A percentile compares a stretch with the other conserved stretches of the same genome.
phyloP scores from a whole-genome alignment of 2,329 filamentous ascomycete species.

The Zarea fungicola region DNA sequence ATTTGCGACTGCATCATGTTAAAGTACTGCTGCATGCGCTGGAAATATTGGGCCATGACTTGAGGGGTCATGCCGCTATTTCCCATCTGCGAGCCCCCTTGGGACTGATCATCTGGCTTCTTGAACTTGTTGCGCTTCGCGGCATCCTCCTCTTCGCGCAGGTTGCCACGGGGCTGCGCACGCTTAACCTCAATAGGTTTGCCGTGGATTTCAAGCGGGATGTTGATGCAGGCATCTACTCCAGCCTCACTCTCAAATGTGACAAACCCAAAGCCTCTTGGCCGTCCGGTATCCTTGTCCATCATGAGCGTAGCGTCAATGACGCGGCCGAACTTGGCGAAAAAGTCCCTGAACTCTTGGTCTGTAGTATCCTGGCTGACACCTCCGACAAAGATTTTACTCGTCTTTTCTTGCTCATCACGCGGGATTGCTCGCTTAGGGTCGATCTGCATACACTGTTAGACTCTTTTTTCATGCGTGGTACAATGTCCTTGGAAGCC shows the following conservation, averaged over 20 bases:
- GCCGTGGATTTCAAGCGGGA: slow-evolving; percentile 84
- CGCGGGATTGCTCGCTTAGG: slow-evolving; percentile 95
- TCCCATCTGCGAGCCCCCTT: slow-evolving; percentile 38
- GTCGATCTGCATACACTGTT: slow-evolving; percentile 64
- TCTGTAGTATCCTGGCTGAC: slow-evolving; percentile 97
- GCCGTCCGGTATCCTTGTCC: slow-evolving; percentile 98
- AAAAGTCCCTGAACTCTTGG: slow-evolving; percentile 93
- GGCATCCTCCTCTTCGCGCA: slow-evolving; percentile 84
- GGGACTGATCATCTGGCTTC: slow-evolving; percentile 39
- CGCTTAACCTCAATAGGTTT: slow-evolving; percentile 99
- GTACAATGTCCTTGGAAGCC: slow-evolving; percentile 30
- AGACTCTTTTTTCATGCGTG: slow-evolving; percentile 13
- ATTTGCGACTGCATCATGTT: slow-evolving; percentile 91
- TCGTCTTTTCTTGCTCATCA: slow-evolving; percentile 96
- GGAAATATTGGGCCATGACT: slow-evolving; percentile 98
- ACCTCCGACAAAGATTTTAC: slow-evolving; percentile 97
- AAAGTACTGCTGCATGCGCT: slow-evolving; percentile 97
- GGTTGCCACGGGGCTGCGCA: slow-evolving; percentile 89
- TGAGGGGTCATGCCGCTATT: slow-evolving; percentile 79
- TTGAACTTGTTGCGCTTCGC: slow-evolving; percentile 56
- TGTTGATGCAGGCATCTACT: slow-evolving; percentile 82
- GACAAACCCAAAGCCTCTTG: slow-evolving; percentile 94
- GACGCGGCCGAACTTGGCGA: slow-evolving; percentile 92
- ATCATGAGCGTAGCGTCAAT: slow-evolving; percentile 99
- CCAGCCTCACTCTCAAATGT: slow-evolving; percentile 96